phyloP scores from a whole-genome alignment of 345 rosid species.

The Salix caprea region DNA sequence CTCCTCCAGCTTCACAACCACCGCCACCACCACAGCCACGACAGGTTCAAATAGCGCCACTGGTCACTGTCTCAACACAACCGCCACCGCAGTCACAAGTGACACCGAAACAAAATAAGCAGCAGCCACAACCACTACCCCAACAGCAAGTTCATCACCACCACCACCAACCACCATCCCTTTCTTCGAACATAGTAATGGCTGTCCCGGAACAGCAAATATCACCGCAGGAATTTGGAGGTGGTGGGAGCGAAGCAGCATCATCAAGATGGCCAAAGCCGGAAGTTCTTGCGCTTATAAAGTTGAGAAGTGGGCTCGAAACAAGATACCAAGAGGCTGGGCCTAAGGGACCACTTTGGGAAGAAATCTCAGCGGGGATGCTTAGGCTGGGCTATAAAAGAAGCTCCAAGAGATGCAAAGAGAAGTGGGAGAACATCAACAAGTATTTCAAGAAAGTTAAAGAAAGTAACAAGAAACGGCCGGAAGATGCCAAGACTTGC shows the following conservation, averaged over 20 bases:
- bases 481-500: slow-evolving; percentile 24
- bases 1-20: slow-evolving; percentile 22
- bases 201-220: slow-evolving; percentile 50
- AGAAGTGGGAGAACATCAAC: slow-evolving; percentile 29
- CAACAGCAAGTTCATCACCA: slow-evolving; percentile 9
- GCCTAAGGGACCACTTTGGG: slow-evolving; percentile 24
- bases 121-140: slow-evolving; percentile 2
- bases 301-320: slow-evolving; percentile 14
- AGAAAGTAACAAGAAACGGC: slow-evolving; percentile 18
- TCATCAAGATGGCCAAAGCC: slow-evolving; percentile 25
- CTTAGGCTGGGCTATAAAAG: slow-evolving; percentile 15
- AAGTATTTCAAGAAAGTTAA: slow-evolving; percentile 26
- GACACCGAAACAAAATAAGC: background rate
- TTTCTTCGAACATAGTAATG: slow-evolving; percentile 33
- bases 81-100: background rate
- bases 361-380: slow-evolving; percentile 21
- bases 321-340: slow-evolving; percentile 17
- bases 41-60: slow-evolving; percentile 13
- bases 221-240: slow-evolving; percentile 25
- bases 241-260: slow-evolving; percentile 27
- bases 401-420: slow-evolving; percentile 21
- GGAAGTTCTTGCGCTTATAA: slow-evolving; percentile 19
- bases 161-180: slow-evolving; percentile 14
- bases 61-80: slow-evolving; percentile 14
- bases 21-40: slow-evolving; percentile 22